Percentiles rank a stretch among this genome's conserved stretches.
phyloP scores from a whole-genome alignment of 2,329 filamentous ascomycete genomes.

The Xylariaceae sp. region DNA sequence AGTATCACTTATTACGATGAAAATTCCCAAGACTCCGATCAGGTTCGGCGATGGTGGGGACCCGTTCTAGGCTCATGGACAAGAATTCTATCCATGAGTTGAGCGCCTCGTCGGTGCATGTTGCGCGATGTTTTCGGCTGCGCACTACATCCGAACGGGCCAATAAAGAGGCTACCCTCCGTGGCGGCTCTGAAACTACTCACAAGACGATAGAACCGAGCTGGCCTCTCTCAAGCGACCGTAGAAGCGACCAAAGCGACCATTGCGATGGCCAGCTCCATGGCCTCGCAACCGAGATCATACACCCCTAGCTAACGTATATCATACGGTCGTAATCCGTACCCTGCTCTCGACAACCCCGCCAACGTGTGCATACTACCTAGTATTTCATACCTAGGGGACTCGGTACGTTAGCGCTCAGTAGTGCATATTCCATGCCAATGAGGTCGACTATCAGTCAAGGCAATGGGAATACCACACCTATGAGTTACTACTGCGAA shows the following conservation, averaged over 20 bases:
- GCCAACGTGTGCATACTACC: neutral
- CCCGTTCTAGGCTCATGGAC: neutral
- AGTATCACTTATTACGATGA: neutral
- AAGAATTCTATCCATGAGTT: conserved; percentile 5
- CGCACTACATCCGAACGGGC: neutral
- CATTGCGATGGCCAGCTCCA: neutral
- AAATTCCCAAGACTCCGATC: neutral
- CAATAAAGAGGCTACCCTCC: neutral
- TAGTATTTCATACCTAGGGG: neutral
- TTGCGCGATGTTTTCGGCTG: neutral
- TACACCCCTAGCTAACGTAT: neutral
- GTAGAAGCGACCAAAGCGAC: neutral
- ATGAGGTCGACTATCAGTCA: neutral
- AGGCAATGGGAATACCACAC: neutral
- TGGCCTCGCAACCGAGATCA: conserved; percentile 1
- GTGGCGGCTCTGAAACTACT: neutral
- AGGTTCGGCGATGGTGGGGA: neutral
- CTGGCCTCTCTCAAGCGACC: conserved; percentile 1
- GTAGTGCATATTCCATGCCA: neutral
- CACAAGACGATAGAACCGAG: neutral
- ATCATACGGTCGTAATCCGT: too few relatives aligned
- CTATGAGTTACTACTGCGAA: neutral
- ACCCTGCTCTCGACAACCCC: neutral
- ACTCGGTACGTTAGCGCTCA: neutral
- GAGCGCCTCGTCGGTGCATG: neutral